Evolutionary conservation across 164 flowering plant species (phyloP), one percentile per base, ranked within the genome.

Genomic region (Tinospora cordifolia): DNA sequence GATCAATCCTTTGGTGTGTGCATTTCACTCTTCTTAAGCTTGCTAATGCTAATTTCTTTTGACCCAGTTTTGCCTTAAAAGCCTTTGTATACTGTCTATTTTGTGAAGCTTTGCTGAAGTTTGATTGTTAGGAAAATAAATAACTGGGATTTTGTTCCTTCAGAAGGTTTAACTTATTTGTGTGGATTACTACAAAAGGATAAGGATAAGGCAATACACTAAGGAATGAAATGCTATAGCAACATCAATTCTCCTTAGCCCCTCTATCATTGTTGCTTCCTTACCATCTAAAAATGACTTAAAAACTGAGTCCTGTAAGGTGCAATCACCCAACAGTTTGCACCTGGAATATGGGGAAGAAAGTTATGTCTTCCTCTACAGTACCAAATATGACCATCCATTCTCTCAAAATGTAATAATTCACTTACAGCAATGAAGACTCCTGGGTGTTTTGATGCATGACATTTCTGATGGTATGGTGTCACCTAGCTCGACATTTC

Each of bases 1-100:
- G 76, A 92, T 94, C 62, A 92, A 92, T 67, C 99, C 98, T 8
- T 75, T 94, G 98, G 99, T 94, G 66, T 44, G 75, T 68, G 36
- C 34, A 25, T 8, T 47, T 14, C 51, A 54, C 59, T 21, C 19
- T 54, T 54, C 59, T n/a, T n/a, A n/a, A 54, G 22, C n/a, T 54
- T 54, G 22, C n/a, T 54, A 3, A 9, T 22, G n/a, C n/a, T 54
- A 24, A 5, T 7, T 7, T 2, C 47, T 44, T 44, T 9, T 54
- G n/a, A 54, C n/a, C 10, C 7, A 54, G 3, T n/a, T 8, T 19
- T 6, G 3, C 24, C 19, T 9, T 24, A 54, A 8, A 22, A 54
- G n/a, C 3, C 7, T 21, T 19, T 54, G 6, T 3, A 1, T 22
- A 19, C 22, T 15, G 4, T 54, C 59, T 54, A 7, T 19, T 2